phyloP scores from a whole-genome alignment of 1,284 basidiomycete species.

The Vanrija humicola region DNA sequence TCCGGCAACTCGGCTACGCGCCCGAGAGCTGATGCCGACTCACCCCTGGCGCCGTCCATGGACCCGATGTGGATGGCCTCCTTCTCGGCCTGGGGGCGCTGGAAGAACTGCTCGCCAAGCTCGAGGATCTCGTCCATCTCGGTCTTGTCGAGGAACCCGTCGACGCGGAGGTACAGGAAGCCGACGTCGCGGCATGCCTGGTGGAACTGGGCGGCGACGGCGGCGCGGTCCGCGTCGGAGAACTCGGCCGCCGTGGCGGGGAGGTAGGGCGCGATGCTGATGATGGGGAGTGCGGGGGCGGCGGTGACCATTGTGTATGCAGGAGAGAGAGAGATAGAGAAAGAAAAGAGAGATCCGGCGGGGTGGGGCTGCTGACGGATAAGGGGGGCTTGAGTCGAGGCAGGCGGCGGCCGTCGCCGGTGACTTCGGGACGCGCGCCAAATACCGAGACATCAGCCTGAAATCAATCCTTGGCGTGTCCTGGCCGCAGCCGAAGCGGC shows the following conservation, averaged over 20 bases:
- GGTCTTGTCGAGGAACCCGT: constrained; percentile 55
- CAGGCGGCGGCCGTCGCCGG: no score
- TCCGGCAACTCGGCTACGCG: no score
- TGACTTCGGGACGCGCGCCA: no score
- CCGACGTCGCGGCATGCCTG: constrained; percentile 70
- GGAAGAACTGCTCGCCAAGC: constrained; percentile 68
- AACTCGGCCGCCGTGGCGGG: constrained; percentile 3
- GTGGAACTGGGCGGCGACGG: constrained; percentile 62
- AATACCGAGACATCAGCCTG: no score
- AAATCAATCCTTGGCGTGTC: no score
- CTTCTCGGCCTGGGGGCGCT: constrained; percentile 66
- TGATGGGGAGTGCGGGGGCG: constrained; percentile 31
- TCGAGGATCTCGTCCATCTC: constrained; percentile 64
- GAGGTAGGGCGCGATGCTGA: constrained; percentile 43
- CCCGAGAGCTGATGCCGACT: constrained; percentile 11
- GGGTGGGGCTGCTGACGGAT: no score
- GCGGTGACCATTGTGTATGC: neutral
- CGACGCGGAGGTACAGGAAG: constrained; percentile 79
- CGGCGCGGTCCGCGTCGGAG: constrained; percentile 5
- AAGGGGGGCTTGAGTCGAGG: no score
- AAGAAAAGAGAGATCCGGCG: no score
- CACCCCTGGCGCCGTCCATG: constrained; percentile 70
- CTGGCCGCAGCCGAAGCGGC: no score
- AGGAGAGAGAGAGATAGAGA: no score
- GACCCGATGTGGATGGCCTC: constrained; percentile 61